Conservation (phyloP, 805 yeast species). For the Candida berthetii region DNA sequence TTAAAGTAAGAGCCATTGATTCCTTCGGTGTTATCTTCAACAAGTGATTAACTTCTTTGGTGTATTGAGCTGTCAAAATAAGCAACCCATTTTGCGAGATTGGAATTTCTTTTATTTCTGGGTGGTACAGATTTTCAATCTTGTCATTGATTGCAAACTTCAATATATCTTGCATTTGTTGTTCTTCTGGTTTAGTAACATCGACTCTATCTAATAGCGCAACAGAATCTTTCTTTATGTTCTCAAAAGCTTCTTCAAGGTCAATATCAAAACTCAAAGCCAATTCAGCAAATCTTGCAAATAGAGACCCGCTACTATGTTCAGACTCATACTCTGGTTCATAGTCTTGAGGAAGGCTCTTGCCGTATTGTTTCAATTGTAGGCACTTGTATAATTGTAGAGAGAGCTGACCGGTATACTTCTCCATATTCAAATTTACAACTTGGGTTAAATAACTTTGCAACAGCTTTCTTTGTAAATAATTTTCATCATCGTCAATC, state of each 20-base stretch:
- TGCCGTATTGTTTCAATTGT: slow-evolving; percentile 9
- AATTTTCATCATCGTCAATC: slow-evolving; percentile 47
- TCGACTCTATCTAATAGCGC: slow-evolving; percentile 34
- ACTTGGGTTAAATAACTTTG: slow-evolving; percentile 55
- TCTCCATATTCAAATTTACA: slow-evolving; percentile 32
- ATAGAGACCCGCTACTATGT: slow-evolving; percentile 24
- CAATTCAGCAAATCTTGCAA: slow-evolving; percentile 39
- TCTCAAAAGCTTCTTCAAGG: slow-evolving; percentile 31
- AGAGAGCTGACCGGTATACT: slow-evolving; percentile 20
- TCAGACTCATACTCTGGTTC: slow-evolving; percentile 11
- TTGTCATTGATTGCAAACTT: slow-evolving; percentile 29
- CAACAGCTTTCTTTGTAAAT: slow-evolving; percentile 59
- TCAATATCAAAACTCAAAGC: slow-evolving; percentile 65
- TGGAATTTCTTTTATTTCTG: slow-evolving; percentile 22
- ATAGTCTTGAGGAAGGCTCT: slow-evolving; percentile 1
- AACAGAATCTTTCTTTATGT: slow-evolving; percentile 28
- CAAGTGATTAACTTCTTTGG: slow-evolving; percentile 7
- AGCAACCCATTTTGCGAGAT: slow-evolving; percentile 27
- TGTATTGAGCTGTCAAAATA: slow-evolving; percentile 18
- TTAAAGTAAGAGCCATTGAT: slow-evolving; percentile 35
- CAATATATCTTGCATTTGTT: slow-evolving; percentile 28
- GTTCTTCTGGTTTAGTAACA: slow-evolving; percentile 23
- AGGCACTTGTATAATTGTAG: slow-evolving; percentile 19
- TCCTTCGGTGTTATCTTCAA: slow-evolving; percentile 14
- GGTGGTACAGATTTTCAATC: slow-evolving; percentile 20